A percentile compares a stretch with the other conserved stretches of the same genome.
These are phyloP conservation scores for Lolium rigidum DNA, from an alignment of 176 grass and related monocot genomes.

Conservation along the genomic window DNA sequence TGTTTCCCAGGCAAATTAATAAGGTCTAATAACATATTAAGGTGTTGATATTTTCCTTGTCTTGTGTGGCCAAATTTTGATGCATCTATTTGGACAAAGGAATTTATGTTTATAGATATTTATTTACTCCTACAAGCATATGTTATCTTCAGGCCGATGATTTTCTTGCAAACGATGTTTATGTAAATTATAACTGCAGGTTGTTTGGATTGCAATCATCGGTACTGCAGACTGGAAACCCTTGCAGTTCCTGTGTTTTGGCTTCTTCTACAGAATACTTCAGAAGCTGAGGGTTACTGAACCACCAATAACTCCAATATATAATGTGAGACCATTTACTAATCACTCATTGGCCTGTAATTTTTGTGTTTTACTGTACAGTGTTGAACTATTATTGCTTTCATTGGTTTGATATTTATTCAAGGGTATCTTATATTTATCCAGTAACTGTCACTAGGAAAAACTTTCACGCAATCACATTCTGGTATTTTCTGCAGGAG, in stretches of 20 bases:
- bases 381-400: neutral
- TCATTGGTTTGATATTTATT: conserved; percentile 23
- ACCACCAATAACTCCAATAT: conserved; percentile 73
- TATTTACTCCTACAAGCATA: conserved; percentile 16
- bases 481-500: conserved; percentile 54
- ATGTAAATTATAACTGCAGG: conserved; percentile 60
- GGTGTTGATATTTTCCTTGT: neutral
- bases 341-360: conserved; percentile 8
- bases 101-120: neutral
- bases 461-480: conserved; percentile 3
- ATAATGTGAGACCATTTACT: conserved; percentile 71
- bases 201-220: conserved; percentile 72
- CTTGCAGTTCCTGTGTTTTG: conserved; percentile 93
- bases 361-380: neutral
- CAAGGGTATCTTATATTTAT: conserved; percentile 4
- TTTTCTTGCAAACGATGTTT: conserved; percentile 36
- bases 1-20: conserved; percentile 11
- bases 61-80: neutral
- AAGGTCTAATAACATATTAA: neutral
- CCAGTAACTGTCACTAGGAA: neutral
- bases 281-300: conserved; percentile 89
- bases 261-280: conserved; percentile 96
- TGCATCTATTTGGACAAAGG: neutral
- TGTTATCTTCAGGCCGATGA: neutral
- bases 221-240: conserved; percentile 85